Conservation (phyloP, 1,139 yeast genomes). For the Yamadazyma dendronema region DNA sequence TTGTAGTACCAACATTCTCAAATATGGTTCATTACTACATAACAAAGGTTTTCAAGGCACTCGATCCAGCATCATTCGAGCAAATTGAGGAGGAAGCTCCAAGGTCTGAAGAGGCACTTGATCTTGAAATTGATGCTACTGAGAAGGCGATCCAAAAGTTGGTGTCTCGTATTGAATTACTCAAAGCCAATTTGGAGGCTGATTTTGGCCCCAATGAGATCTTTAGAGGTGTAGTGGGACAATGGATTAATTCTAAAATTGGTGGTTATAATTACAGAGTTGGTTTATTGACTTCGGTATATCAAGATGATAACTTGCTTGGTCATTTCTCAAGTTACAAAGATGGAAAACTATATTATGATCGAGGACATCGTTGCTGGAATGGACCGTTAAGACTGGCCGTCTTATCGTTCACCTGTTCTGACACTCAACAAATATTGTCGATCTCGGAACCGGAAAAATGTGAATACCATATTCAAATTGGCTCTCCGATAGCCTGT, state of each 20-base stretch:
- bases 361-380: slow-evolving; percentile 87
- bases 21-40: slow-evolving; percentile 28
- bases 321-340: slow-evolving; percentile 48
- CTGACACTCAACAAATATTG: slow-evolving; percentile 51
- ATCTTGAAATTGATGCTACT: slow-evolving; percentile 20
- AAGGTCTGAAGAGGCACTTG: slow-evolving; percentile 7
- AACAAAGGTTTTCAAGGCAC: slow-evolving; percentile 8
- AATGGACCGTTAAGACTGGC: slow-evolving; percentile 87
- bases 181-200: slow-evolving; percentile 19
- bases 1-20: slow-evolving; percentile 20
- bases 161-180: slow-evolving; percentile 16
- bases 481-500: slow-evolving; percentile 74
- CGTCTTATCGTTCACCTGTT: slow-evolving; percentile 65
- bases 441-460: slow-evolving; percentile 85
- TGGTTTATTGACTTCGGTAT: slow-evolving; percentile 55
- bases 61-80: slow-evolving; percentile 7
- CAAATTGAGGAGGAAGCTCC: slow-evolving; percentile 2
- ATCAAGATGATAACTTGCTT: slow-evolving; percentile 59
- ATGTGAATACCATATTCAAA: slow-evolving; percentile 70
- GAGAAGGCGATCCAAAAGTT: slow-evolving; percentile 16
- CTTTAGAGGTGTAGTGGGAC: slow-evolving; percentile 54
- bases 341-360: slow-evolving; percentile 40
- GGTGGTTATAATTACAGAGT: slow-evolving; percentile 74
- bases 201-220: slow-evolving; percentile 66
- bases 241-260: slow-evolving; percentile 46